Base-by-base conservation (phyloP, 1,284 basidiomycete species). In the Tremellales sp. region DNA sequence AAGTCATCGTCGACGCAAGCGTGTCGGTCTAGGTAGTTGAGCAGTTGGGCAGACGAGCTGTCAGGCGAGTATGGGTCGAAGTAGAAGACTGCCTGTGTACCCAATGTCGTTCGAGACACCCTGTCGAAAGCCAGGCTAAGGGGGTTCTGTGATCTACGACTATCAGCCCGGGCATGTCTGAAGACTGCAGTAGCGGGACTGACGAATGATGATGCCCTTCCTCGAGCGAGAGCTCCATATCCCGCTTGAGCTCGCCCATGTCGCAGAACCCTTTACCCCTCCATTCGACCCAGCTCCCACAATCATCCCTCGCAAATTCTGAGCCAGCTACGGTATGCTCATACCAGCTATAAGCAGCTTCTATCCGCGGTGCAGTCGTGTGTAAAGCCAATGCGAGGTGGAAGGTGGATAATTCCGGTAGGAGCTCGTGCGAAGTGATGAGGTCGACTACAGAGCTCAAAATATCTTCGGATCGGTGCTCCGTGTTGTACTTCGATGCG, bases 251-350 rank as follows among this genome's bases (percentile, higher is more conserved):
- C 3, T 77, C 80, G 36, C 86, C 81, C 3, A 81, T 78, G 47
- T 83, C 82, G 65, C 90, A 94, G 10, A 86, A 82, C 15, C 82
- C 78, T 51, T 82, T 75, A 0, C 88, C 87, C 60, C 86, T 84
- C 85, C 88, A 92, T 53, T 92, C 87, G 3, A 93, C 84, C 90
- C 89, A 94, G 17, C 84, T 85, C 1, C 78, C 82, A 64, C 90
- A 92, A 0, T 70, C 68, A 3, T 17, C 65, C 11, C 74, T 70
- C 29, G 82, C 71, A 8, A 89, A 68, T 1, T 78, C 77, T 22
- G 77, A 74, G 45, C 81, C 75, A 55, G 87, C 80, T 2, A 81
- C 70, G 2, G 79, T 78, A 13, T 52, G 44, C 22, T 63, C 56
- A 47, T 69, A 74, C 48, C 57, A 68, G 13, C 52, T 60, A 49